A percentile compares a stretch with the other conserved stretches of the same genome.
phyloP scores from a whole-genome alignment of 2,329 filamentous ascomycete genomes.

The Lomentospora prolificans region DNA sequence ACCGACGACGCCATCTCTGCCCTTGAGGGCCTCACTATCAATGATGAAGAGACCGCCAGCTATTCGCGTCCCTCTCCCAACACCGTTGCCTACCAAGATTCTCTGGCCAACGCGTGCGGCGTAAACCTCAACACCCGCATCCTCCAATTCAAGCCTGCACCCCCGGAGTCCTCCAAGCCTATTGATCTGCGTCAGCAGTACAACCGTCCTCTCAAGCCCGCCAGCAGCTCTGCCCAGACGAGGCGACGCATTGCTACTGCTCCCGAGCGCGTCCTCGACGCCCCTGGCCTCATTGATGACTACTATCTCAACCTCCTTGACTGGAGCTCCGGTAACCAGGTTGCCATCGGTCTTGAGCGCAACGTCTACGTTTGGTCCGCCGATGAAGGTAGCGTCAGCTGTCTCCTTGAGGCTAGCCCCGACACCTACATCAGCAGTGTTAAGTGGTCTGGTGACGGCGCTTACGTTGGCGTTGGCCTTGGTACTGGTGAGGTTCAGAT shows the following conservation, averaged over 20 bases:
- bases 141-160: conserved; percentile 93
- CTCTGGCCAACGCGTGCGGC: conserved; percentile 80
- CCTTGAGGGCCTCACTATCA: conserved; percentile 67
- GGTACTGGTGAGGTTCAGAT: conserved; percentile 96
- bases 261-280: conserved; percentile 91
- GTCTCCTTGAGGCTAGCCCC: conserved; percentile 73
- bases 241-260: conserved; percentile 87
- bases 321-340: conserved; percentile 96
- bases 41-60: conserved; percentile 56
- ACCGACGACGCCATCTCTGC: conserved; percentile 72
- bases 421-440: conserved; percentile 98
- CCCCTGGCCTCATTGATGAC: conserved; percentile 90
- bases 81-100: conserved; percentile 83
- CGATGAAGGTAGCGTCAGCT: conserved; percentile 80
- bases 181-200: conserved; percentile 97
- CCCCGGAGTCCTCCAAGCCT: conserved; percentile 96
- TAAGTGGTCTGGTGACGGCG: conserved; percentile 96
- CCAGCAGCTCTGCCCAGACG: conserved; percentile 70
- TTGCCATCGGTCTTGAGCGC: conserved; percentile 92
- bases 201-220: conserved; percentile 84
- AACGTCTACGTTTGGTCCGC: conserved; percentile 99
- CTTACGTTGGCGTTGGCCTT: conserved; percentile 90
- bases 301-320: conserved; percentile 98
- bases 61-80: conserved; percentile 78
- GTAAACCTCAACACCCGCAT: conserved; percentile 92